Percentiles rank a stretch among this genome's conserved stretches.
phyloP scores from a whole-genome alignment of 192 early-diverging fungal genomes.

The Coemansia sp. region DNA sequence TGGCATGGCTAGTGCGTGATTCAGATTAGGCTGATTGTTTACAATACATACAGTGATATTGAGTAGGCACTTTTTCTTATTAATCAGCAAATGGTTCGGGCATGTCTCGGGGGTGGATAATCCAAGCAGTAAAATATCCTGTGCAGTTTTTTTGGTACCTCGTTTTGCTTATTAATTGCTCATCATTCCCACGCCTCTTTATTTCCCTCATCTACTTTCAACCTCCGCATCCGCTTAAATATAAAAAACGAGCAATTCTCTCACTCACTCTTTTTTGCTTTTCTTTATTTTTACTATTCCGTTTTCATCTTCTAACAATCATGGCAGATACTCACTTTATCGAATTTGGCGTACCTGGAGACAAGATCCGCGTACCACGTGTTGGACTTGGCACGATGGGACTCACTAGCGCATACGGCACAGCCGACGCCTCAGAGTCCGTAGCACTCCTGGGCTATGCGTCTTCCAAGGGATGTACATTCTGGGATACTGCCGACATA shows the following conservation, averaged over 20 bases:
- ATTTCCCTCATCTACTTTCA: too few relatives aligned
- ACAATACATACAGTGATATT: too few relatives aligned
- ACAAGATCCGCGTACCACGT: constrained; percentile 31
- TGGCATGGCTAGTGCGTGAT: too few relatives aligned
- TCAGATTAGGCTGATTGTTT: too few relatives aligned
- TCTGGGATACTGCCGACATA: constrained; percentile 67
- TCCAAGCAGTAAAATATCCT: too few relatives aligned
- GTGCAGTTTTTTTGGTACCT: too few relatives aligned
- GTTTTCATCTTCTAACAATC: not conserved
- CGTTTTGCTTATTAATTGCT: too few relatives aligned
- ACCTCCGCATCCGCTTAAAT: not conserved
- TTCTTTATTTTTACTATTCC: not conserved
- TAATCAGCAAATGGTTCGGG: too few relatives aligned
- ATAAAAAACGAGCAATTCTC: not conserved
- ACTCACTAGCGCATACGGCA: constrained; percentile 49
- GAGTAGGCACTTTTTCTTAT: too few relatives aligned
- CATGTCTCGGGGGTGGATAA: too few relatives aligned
- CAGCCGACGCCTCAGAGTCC: constrained; percentile 37
- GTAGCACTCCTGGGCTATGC: constrained; percentile 51
- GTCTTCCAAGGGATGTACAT: constrained; percentile 57
- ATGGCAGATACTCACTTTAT: constrained; percentile 14
- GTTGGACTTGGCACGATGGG: constrained; percentile 41
- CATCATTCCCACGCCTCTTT: too few relatives aligned
- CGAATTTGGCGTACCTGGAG: constrained; percentile 33
- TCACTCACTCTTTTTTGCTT: not conserved